These are phyloP conservation scores for Sugiyamaella xylanicola DNA, from an alignment of 1,139 yeast genomes.

Conservation along the genomic window DNA sequence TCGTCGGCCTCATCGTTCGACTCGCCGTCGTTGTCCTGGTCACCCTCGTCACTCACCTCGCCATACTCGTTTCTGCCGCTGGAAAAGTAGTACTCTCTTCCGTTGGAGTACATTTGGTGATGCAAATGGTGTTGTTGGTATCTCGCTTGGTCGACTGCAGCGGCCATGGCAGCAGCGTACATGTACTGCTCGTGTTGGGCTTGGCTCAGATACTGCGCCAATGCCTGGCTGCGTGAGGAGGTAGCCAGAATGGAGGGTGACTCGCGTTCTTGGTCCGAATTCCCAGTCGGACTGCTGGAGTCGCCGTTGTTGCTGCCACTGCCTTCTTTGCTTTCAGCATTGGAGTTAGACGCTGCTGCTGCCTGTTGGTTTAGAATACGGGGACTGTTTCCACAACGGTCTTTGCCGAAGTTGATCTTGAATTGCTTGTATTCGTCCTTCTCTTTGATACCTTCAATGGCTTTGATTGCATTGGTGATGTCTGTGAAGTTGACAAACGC, in stretches of 20 bases:
- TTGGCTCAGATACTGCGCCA: slow-evolving; percentile 76
- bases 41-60: slow-evolving; percentile 20
- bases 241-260: slow-evolving; percentile 22
- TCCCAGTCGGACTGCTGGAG: slow-evolving; percentile 6
- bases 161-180: slow-evolving; percentile 57
- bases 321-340: slow-evolving; percentile 1
- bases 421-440: slow-evolving; percentile 52
- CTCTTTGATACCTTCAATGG: slow-evolving; percentile 66
- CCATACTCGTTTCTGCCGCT: slow-evolving; percentile 17
- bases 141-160: slow-evolving; percentile 39
- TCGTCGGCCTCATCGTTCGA: slow-evolving; percentile 14
- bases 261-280: slow-evolving; percentile 10
- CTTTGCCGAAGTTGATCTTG: slow-evolving; percentile 87
- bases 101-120: slow-evolving; percentile 20
- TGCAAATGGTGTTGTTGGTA: slow-evolving; percentile 24
- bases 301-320: slow-evolving; percentile 6
- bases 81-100: slow-evolving; percentile 11
- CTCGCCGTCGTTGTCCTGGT: slow-evolving; percentile 6
- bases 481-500: slow-evolving; percentile 92
- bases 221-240: slow-evolving; percentile 64
- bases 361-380: slow-evolving; percentile 24
- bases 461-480: slow-evolving; percentile 82
- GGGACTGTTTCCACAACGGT: slow-evolving; percentile 87
- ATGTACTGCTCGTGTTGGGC: slow-evolving; percentile 63
- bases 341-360: not conserved